Conservation (phyloP, 1,284 basidiomycete species). For the Moesziomyces parantarcticus region DNA sequence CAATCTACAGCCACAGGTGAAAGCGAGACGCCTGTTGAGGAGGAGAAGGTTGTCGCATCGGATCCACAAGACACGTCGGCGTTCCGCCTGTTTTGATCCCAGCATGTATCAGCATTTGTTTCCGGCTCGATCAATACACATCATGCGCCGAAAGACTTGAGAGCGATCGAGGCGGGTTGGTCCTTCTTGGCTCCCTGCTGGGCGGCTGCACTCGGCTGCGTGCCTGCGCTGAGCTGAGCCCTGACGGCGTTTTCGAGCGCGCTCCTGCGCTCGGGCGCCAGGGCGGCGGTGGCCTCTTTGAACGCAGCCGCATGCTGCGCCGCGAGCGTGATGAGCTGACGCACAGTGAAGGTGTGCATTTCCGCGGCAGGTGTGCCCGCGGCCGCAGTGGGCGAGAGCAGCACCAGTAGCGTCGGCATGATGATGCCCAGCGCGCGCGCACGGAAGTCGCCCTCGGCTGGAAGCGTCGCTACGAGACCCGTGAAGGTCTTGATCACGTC, state of each 20-base stretch:
- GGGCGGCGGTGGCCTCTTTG: constrained; percentile 82
- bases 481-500: constrained; percentile 86
- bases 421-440: constrained; percentile 79
- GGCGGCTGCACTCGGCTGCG: background rate
- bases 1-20: too few species aligned
- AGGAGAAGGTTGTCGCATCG: too few species aligned
- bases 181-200: background rate
- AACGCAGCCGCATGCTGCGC: constrained; percentile 80
- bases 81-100: too few species aligned
- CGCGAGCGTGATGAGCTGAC: constrained; percentile 81
- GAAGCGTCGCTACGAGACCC: constrained; percentile 69
- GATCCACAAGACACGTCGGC: too few species aligned
- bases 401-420: constrained; percentile 80
- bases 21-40: too few species aligned
- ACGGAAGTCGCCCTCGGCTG: constrained; percentile 31
- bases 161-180: constrained; percentile 29
- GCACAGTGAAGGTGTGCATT: constrained; percentile 76
- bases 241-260: constrained; percentile 79
- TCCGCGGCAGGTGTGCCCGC: constrained; percentile 70
- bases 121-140: too few species aligned
- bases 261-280: constrained; percentile 75
- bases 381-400: constrained; percentile 72
- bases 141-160: constrained; percentile 47
- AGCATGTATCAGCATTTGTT: too few species aligned
- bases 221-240: constrained; percentile 22